phyloP scores from a whole-genome alignment of 2,329 filamentous ascomycete genomes.

The Trichoderma polysporum region DNA sequence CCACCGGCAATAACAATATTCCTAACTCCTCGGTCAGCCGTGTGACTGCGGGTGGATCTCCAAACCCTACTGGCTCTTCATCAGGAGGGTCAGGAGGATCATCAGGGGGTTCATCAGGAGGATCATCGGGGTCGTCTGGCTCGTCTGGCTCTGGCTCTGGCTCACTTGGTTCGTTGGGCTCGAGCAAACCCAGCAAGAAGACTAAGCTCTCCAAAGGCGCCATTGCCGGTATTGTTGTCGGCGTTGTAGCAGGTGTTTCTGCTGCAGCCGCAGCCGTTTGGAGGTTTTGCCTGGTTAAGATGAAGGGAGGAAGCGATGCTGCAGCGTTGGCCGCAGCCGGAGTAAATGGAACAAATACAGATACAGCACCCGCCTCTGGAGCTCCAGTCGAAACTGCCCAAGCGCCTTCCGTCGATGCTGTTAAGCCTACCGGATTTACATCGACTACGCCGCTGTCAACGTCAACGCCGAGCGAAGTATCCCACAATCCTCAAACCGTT shows the following conservation, averaged over 20 bases:
- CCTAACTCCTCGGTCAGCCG: not conserved
- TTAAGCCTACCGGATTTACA: not conserved
- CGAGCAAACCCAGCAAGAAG: not conserved
- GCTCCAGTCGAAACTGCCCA: not conserved
- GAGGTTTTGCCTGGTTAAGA: not conserved
- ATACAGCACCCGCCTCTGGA: not conserved
- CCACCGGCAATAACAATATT: not conserved
- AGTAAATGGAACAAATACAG: not conserved
- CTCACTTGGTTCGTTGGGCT: not conserved
- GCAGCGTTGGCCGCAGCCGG: not conserved
- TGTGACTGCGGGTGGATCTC: not conserved
- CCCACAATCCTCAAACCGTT: not conserved
- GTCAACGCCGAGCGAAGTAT: not conserved
- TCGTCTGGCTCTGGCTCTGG: not conserved
- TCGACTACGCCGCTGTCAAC: not conserved
- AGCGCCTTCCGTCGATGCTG: not conserved
- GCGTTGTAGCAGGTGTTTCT: not conserved
- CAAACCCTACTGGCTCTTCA: not conserved
- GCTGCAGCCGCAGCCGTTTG: not conserved
- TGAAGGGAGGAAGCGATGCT: not conserved
- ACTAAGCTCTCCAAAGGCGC: not conserved
- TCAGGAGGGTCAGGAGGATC: not conserved
- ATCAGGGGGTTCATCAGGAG: not conserved
- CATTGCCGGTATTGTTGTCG: slow-evolving; percentile 13
- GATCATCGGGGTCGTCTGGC: not conserved